These are phyloP conservation scores for Themeda triandra DNA, from an alignment of 176 grass and related monocot species.

Conservation along the genomic window DNA sequence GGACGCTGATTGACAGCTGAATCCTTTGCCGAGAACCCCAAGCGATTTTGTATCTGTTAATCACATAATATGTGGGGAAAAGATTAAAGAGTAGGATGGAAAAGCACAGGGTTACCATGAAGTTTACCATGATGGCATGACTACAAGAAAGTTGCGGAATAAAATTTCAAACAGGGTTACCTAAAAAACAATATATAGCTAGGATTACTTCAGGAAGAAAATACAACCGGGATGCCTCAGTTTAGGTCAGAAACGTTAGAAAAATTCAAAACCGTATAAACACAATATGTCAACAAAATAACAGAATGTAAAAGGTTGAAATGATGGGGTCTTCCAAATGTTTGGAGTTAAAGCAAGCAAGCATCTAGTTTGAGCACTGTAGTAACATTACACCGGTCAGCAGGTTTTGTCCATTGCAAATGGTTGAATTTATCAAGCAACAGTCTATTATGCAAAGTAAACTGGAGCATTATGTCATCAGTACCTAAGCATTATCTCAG, in stretches of 20 bases:
- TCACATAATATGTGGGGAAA: neutral
- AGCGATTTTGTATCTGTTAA: constrained; percentile 50
- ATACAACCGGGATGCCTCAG: neutral
- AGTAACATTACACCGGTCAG: neutral
- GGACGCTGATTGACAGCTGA: constrained; percentile 8
- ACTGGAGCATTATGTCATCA: neutral
- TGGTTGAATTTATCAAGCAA: constrained; percentile 1
- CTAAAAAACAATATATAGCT: neutral
- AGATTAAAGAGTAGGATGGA: neutral
- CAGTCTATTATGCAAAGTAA: neutral
- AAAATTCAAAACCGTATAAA: neutral
- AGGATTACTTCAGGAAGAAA: neutral
- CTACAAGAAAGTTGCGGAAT: neutral
- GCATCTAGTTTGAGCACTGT: neutral
- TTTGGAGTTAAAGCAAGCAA: neutral
- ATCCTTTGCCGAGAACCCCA: constrained; percentile 21
- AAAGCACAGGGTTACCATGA: neutral
- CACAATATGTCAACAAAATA: neutral
- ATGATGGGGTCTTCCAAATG: neutral
- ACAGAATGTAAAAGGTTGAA: neutral
- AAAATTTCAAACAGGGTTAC: neutral
- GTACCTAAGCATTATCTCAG: constrained; percentile 7
- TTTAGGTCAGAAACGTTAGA: neutral
- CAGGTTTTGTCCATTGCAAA: constrained; percentile 2
- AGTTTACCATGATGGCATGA: neutral